Base-by-base conservation (phyloP, 495 filamentous ascomycete genomes). In the Talaromyces wortmannii region DNA sequence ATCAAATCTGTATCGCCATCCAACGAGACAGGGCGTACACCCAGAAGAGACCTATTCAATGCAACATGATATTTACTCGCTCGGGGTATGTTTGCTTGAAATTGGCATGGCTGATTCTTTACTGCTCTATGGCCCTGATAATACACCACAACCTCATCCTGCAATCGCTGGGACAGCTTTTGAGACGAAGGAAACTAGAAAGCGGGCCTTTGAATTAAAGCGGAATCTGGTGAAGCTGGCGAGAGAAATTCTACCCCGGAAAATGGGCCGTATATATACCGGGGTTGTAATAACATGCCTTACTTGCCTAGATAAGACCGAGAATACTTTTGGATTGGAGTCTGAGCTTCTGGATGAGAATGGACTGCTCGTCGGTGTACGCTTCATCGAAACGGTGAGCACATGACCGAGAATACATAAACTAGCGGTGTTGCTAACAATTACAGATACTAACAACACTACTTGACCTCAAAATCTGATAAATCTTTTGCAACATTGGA, bases 241-340 rank as follows among this genome's bases (percentile, higher is more conserved):
- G 0, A 54, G 52, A 36, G 40, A 61, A 0, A 13, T 56, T 31
- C 60, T 86, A 12, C 75, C 76, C 7, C 36, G 30, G 0, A 40
- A 55, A 6, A 83, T 84, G 76, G 82, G 83, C 15, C 59, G 61
- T 13, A 71, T 46, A 55, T 85, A 84, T 48, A 66, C 73, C 0
- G 64, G 73, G 3, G 62, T 81, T 7, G 78, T 83, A 5, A 55
- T 76, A n/a, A 63, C 65, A 3, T 86, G 83, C 59, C 57, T 87
- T 40, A 81, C 69, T 2, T 85, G 81, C 50, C 59, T 86, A 17
- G 80, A 86, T 61, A 66, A 59, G 3, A 72, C 75, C n/a, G 64
- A 66, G 40, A 62, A 63, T 17, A 16, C 42, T n/a, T 80, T 83
- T 61, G 74, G 36, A 40, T 13, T 40, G 13, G 36, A 40, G 13